phyloP scores from a whole-genome alignment of 345 rosid species.

The Salix udensis region DNA sequence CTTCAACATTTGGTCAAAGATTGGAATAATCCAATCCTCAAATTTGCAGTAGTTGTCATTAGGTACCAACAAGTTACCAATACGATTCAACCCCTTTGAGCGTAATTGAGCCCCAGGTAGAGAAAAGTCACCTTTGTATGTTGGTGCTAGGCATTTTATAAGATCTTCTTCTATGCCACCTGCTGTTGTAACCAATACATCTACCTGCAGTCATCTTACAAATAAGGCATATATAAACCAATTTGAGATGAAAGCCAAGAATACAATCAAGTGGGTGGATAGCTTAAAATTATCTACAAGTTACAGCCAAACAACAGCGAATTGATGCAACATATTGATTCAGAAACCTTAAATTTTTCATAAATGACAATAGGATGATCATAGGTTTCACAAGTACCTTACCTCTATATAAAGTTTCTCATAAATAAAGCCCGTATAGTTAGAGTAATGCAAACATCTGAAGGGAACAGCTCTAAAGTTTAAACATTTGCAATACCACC shows the following conservation, averaged over 20 bases:
- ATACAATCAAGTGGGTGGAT: not conserved
- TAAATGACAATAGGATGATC: not conserved
- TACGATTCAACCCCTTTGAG: constrained; percentile 84
- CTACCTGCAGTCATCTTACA: constrained; percentile 53
- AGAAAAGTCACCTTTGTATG: constrained; percentile 82
- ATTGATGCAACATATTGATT: not conserved
- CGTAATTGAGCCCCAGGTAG: constrained; percentile 70
- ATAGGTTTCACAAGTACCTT: not conserved
- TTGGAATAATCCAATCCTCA: constrained; percentile 94
- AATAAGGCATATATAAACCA: not conserved
- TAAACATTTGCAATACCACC: not conserved
- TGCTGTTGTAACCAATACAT: constrained; percentile 87
- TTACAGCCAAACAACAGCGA: not conserved
- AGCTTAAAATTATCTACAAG: not conserved
- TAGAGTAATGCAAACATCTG: not conserved
- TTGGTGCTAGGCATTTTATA: constrained; percentile 89
- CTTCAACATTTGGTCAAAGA: constrained; percentile 84
- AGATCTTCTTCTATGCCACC: constrained; percentile 99
- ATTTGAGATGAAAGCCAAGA: not conserved
- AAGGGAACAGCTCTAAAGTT: not conserved
- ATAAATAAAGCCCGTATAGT: not conserved
- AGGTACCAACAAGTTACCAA: constrained; percentile 88
- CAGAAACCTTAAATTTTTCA: not conserved
- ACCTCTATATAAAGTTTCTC: not conserved
- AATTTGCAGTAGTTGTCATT: constrained; percentile 95